phyloP scores from a whole-genome alignment of 805 yeast species.

The Ogataea paradorogensis region DNA sequence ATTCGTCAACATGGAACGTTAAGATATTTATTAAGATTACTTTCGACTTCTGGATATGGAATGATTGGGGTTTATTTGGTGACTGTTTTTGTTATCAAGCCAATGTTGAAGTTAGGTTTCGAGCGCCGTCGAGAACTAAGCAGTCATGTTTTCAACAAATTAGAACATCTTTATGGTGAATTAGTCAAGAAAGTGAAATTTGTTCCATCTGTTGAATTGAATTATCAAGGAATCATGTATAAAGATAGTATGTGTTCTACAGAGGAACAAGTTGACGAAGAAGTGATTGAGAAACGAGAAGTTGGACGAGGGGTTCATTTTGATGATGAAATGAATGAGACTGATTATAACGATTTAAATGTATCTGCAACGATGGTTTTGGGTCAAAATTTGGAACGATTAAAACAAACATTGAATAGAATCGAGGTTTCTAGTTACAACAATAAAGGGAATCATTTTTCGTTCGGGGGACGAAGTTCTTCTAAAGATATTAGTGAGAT shows the following conservation, averaged over 20 bases:
- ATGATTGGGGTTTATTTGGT: conserved; percentile 31
- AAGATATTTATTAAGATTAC: conserved; percentile 28
- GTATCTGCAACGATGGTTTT: conserved; percentile 17
- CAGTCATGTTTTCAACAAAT: conserved; percentile 26
- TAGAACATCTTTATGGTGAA: conserved; percentile 29
- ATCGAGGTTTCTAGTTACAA: conserved; percentile 27
- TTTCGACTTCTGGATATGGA: conserved; percentile 36
- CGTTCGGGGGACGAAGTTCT: conserved; percentile 16
- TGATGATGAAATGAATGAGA: conserved; percentile 18
- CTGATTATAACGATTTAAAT: conserved; percentile 13
- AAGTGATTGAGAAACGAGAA: conserved; percentile 11
- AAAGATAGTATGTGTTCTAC: conserved; percentile 35
- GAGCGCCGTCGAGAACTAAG: conserved; percentile 38
- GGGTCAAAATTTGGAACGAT: conserved; percentile 26
- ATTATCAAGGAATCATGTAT: conserved; percentile 37
- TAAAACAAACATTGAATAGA: conserved; percentile 30
- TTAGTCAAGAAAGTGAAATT: conserved; percentile 28
- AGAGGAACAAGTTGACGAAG: conserved; percentile 17
- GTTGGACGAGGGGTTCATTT: conserved; percentile 25
- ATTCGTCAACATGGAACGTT: conserved; percentile 28
- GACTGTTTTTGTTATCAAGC: conserved; percentile 38
- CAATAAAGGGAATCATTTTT: conserved; percentile 11
- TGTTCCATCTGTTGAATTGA: conserved; percentile 42
- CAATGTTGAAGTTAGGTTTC: conserved; percentile 38
- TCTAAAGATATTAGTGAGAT: conserved; percentile 29